Evolutionary conservation across 2,329 filamentous ascomycete species (phyloP).

Genomic region (Microsporum ferrugineum): DNA sequence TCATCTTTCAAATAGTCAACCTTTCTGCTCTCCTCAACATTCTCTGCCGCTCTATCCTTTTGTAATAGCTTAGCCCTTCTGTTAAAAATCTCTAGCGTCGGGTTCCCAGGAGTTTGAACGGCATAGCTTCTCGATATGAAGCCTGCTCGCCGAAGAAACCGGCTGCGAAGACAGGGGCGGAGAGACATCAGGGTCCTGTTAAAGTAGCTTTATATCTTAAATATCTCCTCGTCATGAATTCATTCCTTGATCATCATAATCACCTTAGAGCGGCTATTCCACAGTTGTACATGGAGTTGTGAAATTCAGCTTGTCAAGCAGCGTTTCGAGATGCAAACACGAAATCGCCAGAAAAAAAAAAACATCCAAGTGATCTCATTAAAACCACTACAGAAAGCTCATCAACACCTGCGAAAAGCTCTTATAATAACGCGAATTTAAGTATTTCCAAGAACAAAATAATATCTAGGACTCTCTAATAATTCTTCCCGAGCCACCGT

Average conservation of each 20-base stretch:
- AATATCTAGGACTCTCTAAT: neutral
- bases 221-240: neutral
- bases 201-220: neutral
- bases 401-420: neutral
- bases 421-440: neutral
- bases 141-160: constrained; percentile 14
- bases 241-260: neutral
- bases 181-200: constrained; percentile 18
- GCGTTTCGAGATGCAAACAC: neutral
- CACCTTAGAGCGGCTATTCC: neutral
- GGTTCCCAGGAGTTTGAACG: constrained; percentile 62
- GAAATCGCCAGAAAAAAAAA: neutral
- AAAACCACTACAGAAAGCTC: neutral
- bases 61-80: constrained; percentile 77
- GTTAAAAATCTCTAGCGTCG: constrained; percentile 85
- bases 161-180: constrained; percentile 12
- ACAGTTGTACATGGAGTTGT: neutral
- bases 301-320: neutral
- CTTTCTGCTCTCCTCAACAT: constrained; percentile 60
- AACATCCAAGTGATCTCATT: neutral
- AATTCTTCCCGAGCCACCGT: neutral
- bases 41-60: constrained; percentile 68
- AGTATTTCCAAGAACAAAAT: neutral
- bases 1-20: constrained; percentile 93
- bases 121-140: constrained; percentile 51